A percentile compares a stretch with the other conserved stretches of the same genome.
phyloP scores from a whole-genome alignment of 768 basidiomycete genomes.

The Leccinum disarticulatum region DNA sequence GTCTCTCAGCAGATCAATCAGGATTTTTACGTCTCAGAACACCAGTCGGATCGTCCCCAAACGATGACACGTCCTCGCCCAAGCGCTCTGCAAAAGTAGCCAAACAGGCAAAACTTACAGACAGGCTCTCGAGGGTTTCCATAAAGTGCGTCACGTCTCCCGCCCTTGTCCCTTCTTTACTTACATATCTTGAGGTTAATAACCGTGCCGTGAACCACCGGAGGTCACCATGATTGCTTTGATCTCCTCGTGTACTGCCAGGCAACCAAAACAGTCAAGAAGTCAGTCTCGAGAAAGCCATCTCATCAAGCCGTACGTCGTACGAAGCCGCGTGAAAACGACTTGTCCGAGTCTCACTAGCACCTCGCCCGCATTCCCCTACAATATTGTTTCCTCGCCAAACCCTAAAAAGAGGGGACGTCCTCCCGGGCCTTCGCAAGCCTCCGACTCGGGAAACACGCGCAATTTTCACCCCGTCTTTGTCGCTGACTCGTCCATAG shows the following conservation, averaged over 20 bases:
- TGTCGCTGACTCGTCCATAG: constrained; percentile 28
- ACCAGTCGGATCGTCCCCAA: constrained; percentile 47
- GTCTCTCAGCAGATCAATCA: constrained; percentile 56
- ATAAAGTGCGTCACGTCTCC: constrained; percentile 50
- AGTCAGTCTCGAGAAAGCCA: constrained; percentile 20
- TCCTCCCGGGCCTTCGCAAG: constrained; percentile 25
- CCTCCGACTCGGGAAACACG: constrained; percentile 24
- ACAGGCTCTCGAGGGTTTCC: constrained; percentile 63
- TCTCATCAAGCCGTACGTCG: constrained; percentile 12
- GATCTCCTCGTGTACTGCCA: constrained; percentile 38
- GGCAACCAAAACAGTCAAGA: constrained; percentile 32
- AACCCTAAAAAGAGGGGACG: constrained; percentile 23
- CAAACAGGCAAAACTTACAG: constrained; percentile 52
- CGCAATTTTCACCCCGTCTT: constrained; percentile 17
- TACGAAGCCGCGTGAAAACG: constrained; percentile 39
- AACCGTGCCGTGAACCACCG: constrained; percentile 57
- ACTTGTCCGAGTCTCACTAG: constrained; percentile 8
- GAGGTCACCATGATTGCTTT: constrained; percentile 63
- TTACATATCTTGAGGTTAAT: constrained; percentile 35
- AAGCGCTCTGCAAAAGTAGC: constrained; percentile 40
- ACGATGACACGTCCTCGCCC: constrained; percentile 61
- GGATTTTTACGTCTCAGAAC: constrained; percentile 53
- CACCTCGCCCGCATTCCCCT: constrained; percentile 9
- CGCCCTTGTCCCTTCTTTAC: not conserved
- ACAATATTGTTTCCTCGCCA: constrained; percentile 21